Evolutionary conservation across 805 yeast species (phyloP), one percentile per base, ranked within the genome.

Genomic region (Saturnispora kantuleensis): DNA sequence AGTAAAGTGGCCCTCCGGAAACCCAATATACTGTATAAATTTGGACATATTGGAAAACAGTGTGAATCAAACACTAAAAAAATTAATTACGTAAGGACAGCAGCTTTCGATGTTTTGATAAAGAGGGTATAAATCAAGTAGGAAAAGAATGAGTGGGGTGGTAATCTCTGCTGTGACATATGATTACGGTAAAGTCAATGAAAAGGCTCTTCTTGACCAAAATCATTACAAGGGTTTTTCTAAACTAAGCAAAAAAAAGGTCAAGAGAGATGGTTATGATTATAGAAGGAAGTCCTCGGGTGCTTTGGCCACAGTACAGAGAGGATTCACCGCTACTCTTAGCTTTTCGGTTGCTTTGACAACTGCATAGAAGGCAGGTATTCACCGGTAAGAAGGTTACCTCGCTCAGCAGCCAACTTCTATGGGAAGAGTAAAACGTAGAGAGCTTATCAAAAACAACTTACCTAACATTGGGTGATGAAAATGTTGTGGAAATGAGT

Each of bases 51-150:
- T 21, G 26, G 26, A 21, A 21, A 21, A 21, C 8, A 6, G 8
- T 21, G 26, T 28, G 12, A 17, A 13, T 18, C 17, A 37, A 13
- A 9, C 8, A 37, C 11, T 34, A 31, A 15, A 32, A 32, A 31
- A 29, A 39, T 31, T 35, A 28, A 43, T 41, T 16, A 34, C 12
- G 10, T 17, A n/a, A 26, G 26, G 26, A 21, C 8, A 6, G 26
- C 26, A 21, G 26, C 26, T 21, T 21, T 21, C 26, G 26, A 21
- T 6, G 8, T 6, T 21, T 6, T 21, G 8, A 6, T 21, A 6
- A 21, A 21, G 96, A 93, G 65, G 97, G 93, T 60, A 75, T 97
- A 65, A 81, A 94, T 37, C 50, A 58, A 49, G 48, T 65, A 54
- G 55, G 56, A 51, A 46, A 47, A 26, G 46, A 47, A 35, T 42